Evolutionary conservation across 345 rosid genomes (phyloP).

Genomic region (Eucalyptus pumila): DNA sequence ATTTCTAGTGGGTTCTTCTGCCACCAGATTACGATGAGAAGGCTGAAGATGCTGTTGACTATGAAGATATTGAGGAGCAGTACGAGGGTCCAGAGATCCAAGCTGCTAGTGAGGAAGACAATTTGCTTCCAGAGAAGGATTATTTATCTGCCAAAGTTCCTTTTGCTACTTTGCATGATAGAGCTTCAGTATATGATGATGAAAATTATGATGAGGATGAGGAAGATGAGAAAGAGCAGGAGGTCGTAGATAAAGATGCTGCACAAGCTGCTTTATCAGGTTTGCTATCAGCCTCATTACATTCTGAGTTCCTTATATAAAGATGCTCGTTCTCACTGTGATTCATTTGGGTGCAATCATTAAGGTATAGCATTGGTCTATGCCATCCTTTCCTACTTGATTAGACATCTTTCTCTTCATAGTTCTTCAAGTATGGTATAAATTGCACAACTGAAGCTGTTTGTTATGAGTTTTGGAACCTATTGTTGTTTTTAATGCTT

Average conservation of each 20-base stretch:
- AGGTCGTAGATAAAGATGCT: constrained; percentile 31
- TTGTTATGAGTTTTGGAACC: background rate
- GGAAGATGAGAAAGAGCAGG: constrained; percentile 45
- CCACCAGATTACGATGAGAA: constrained; percentile 72
- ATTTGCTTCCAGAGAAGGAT: constrained; percentile 58
- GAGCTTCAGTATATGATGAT: constrained; percentile 60
- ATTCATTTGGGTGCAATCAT: background rate
- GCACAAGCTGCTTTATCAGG: constrained; percentile 31
- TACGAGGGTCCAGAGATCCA: constrained; percentile 90
- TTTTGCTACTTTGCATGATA: constrained; percentile 22
- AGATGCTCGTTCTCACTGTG: background rate
- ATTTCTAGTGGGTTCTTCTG: constrained; percentile 13
- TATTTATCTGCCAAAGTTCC: constrained; percentile 49
- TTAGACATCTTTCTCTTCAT: background rate
- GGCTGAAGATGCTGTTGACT: constrained; percentile 93
- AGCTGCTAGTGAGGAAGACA: constrained; percentile 71
- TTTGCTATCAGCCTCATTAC: background rate
- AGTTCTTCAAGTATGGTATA: background rate
- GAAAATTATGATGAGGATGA: constrained; percentile 94
- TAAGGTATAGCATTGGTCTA: background rate
- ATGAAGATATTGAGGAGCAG: constrained; percentile 91
- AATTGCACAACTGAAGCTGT: background rate
- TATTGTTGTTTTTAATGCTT: background rate
- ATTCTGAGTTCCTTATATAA: background rate
- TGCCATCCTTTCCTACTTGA: background rate